phyloP scores from a whole-genome alignment of 208 protist genomes.

The Leishmania martiniquensis region DNA sequence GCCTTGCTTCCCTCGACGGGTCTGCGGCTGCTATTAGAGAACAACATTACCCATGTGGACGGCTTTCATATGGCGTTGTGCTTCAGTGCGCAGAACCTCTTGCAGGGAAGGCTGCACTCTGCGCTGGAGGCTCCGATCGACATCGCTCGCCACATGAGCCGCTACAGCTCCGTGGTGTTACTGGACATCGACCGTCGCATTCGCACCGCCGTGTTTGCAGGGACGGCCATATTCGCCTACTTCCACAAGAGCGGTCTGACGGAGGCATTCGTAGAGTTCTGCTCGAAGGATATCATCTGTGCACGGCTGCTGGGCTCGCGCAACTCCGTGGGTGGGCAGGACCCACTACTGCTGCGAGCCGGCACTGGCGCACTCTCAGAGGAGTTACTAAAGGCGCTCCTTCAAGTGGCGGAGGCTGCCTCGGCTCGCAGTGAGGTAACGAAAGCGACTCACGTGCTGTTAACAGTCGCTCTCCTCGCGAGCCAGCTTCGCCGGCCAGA shows the following conservation, averaged over 20 bases:
- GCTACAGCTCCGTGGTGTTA: slow-evolving; percentile 67
- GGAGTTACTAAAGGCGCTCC: slow-evolving; percentile 65
- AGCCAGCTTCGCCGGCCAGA: slow-evolving; percentile 27
- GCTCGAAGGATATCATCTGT: slow-evolving; percentile 61
- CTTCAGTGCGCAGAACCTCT: slow-evolving; percentile 58
- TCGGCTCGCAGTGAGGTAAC: slow-evolving; percentile 46
- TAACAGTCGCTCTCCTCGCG: slow-evolving; percentile 39
- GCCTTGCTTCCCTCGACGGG: slow-evolving; percentile 71
- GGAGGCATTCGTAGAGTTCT: slow-evolving; percentile 70
- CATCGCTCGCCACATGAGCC: slow-evolving; percentile 48
- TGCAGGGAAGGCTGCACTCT: slow-evolving; percentile 37
- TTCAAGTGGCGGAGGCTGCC: slow-evolving; percentile 55
- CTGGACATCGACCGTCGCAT: slow-evolving; percentile 47
- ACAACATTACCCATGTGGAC: slow-evolving; percentile 64
- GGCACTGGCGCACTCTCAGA: slow-evolving; percentile 24
- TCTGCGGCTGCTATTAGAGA: slow-evolving; percentile 70
- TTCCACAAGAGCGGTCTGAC: slow-evolving; percentile 65
- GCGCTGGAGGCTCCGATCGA: slow-evolving; percentile 68
- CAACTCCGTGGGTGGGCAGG: slow-evolving; percentile 32
- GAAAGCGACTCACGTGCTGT: slow-evolving; percentile 63
- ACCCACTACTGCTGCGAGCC: slow-evolving; percentile 42
- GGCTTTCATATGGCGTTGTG: slow-evolving; percentile 80
- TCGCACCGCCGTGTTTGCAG: slow-evolving; percentile 31
- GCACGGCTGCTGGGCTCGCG: slow-evolving; percentile 63
- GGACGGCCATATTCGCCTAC: slow-evolving; percentile 70